Conservation (phyloP, 1,284 basidiomycete genomes). For the Entoloma clypeatum region DNA sequence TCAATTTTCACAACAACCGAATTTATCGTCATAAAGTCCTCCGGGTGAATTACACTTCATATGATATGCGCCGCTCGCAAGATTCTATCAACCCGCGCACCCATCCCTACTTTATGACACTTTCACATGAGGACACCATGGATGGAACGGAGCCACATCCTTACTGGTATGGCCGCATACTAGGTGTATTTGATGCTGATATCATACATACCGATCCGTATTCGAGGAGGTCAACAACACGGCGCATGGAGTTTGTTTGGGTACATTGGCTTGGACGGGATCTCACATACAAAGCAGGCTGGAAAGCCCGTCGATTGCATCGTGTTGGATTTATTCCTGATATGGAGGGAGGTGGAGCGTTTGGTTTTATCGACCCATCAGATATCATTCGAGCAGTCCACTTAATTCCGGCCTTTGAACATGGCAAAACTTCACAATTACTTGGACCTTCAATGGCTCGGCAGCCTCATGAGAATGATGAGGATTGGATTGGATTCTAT, state of each 20-base stretch:
- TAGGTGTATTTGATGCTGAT: conserved; percentile 35
- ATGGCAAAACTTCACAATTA: conserved; percentile 13
- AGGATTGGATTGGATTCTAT: conserved; percentile 25
- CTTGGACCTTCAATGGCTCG: conserved; percentile 10
- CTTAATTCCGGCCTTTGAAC: conserved; percentile 29
- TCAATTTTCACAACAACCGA: conserved; percentile 2
- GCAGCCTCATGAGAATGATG: conserved; percentile 12
- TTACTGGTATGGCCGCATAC: conserved; percentile 34
- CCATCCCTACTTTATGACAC: not conserved
- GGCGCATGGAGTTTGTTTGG: conserved; percentile 27
- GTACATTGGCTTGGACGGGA: conserved; percentile 28
- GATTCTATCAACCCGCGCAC: not conserved
- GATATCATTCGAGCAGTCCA: conserved; percentile 27
- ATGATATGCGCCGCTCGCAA: not conserved
- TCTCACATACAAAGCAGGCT: conserved; percentile 10
- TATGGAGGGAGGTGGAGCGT: conserved; percentile 9
- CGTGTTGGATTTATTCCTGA: conserved; percentile 22
- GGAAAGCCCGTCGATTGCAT: conserved; percentile 17
- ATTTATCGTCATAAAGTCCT: conserved; percentile 7
- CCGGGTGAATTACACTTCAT: conserved; percentile 1
- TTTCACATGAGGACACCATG: conserved; percentile 1
- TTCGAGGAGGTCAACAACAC: conserved; percentile 7
- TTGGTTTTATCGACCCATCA: conserved; percentile 20
- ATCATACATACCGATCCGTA: too few relatives aligned
- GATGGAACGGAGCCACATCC: conserved; percentile 17